A percentile compares a stretch with the other conserved stretches of the same genome.
These are phyloP conservation scores for Phaeosphaeria sp. DNA, from an alignment of 2,329 filamentous ascomycete genomes.

Conservation along the genomic window DNA sequence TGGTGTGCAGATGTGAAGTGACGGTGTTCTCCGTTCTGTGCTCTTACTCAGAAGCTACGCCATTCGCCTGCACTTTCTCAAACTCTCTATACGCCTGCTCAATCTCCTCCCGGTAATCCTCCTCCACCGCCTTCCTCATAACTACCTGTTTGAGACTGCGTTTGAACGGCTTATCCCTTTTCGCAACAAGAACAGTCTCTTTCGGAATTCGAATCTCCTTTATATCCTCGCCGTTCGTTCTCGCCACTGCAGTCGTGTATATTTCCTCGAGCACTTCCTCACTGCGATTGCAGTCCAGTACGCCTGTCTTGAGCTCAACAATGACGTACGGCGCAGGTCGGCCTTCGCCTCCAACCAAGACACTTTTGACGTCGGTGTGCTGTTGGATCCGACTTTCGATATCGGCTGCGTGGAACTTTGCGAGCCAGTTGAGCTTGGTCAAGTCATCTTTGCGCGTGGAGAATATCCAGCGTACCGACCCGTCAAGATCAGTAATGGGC, in stretches of 20 bases:
- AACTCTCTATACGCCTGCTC: constrained; percentile 19
- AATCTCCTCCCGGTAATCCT: constrained; percentile 24
- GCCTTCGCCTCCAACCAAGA: constrained; percentile 24
- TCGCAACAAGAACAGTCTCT: constrained; percentile 19
- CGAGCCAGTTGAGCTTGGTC: constrained; percentile 26
- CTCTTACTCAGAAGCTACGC: not conserved
- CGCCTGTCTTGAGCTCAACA: constrained; percentile 17
- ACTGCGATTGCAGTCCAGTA: constrained; percentile 11
- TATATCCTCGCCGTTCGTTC: constrained; percentile 7
- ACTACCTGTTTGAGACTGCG: constrained; percentile 19
- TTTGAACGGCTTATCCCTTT: constrained; percentile 20
- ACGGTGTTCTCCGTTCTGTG: not conserved
- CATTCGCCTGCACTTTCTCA: constrained; percentile 1
- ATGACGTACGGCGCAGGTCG: constrained; percentile 23
- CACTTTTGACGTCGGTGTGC: constrained; percentile 14
- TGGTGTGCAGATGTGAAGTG: not conserved
- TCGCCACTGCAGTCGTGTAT: constrained; percentile 8
- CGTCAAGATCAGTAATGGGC: constrained; percentile 30
- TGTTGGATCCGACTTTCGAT: constrained; percentile 20
- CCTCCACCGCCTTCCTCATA: constrained; percentile 20
- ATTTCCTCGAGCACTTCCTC: constrained; percentile 14
- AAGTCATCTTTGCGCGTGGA: constrained; percentile 26
- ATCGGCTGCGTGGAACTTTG: constrained; percentile 25
- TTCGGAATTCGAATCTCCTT: constrained; percentile 18
- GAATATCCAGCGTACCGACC: constrained; percentile 23